Evolutionary conservation across 805 yeast genomes (phyloP).

Genomic region (Barnettozyma sucrosica): DNA sequence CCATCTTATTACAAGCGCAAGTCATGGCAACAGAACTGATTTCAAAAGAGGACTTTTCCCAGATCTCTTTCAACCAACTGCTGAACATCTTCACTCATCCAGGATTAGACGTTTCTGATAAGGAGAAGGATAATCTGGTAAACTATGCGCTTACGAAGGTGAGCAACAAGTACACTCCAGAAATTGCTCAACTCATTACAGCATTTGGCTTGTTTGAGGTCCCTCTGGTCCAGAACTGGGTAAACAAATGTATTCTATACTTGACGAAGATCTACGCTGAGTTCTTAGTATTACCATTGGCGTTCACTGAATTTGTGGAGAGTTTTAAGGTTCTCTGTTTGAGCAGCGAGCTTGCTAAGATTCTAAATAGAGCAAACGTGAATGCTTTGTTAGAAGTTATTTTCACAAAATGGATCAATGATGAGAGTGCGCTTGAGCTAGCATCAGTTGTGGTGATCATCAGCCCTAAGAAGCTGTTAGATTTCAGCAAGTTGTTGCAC

Average conservation of each 20-base stretch:
- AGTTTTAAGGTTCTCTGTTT: conserved; percentile 30
- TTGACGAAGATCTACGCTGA: conserved; percentile 64
- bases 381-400: conserved; percentile 65
- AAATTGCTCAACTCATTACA: conserved; percentile 24
- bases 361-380: conserved; percentile 40
- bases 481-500: conserved; percentile 53
- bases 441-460: conserved; percentile 34
- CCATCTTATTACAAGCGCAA: conserved; percentile 8
- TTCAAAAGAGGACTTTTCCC: conserved; percentile 26
- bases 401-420: conserved; percentile 43
- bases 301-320: conserved; percentile 30
- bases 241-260: conserved; percentile 50
- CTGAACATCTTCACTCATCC: conserved; percentile 22
- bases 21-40: conserved; percentile 16
- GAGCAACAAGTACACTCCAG: conserved; percentile 27
- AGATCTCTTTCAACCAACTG: conserved; percentile 27
- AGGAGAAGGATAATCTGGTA: conserved; percentile 23
- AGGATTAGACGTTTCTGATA: conserved; percentile 10
- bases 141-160: conserved; percentile 25
- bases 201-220: conserved; percentile 14
- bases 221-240: conserved; percentile 38
- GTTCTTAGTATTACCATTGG: conserved; percentile 22
- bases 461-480: conserved; percentile 32
- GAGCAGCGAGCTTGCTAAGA: conserved; percentile 30
- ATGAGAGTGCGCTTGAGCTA: conserved; percentile 40